These are phyloP conservation scores for Incumbomyces delicatus DNA, from an alignment of 2,329 filamentous ascomycete genomes.

Conservation along the genomic window DNA sequence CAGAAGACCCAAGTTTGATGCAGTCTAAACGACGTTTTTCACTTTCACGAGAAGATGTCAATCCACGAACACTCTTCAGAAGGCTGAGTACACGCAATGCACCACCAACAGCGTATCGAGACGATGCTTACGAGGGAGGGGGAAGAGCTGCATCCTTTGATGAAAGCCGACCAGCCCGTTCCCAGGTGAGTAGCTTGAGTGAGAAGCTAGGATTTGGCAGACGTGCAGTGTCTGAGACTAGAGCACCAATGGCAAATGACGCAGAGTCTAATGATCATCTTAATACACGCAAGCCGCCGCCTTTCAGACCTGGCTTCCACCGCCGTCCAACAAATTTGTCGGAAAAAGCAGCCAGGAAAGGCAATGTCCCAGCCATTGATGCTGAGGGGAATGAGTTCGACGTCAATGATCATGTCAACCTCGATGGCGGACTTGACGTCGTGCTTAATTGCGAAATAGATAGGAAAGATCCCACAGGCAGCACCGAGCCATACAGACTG, in stretches of 20 bases:
- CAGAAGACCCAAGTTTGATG: slow-evolving; percentile 14
- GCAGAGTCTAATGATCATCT: neutral
- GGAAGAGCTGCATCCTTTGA: slow-evolving; percentile 17
- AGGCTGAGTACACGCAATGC: slow-evolving; percentile 35
- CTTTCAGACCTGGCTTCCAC: slow-evolving; percentile 35
- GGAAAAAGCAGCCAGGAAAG: slow-evolving; percentile 49
- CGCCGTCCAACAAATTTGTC: slow-evolving; percentile 62
- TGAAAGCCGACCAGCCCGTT: slow-evolving; percentile 10
- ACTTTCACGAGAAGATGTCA: slow-evolving; percentile 46
- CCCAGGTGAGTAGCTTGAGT: neutral
- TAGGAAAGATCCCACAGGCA: slow-evolving; percentile 73
- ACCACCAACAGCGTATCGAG: slow-evolving; percentile 27
- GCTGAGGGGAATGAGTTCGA: slow-evolving; percentile 45
- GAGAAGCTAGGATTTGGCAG: neutral
- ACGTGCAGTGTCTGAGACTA: slow-evolving; percentile 4
- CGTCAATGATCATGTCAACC: slow-evolving; percentile 49
- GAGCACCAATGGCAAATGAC: neutral
- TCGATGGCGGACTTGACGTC: slow-evolving; percentile 77
- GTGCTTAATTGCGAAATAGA: slow-evolving; percentile 84
- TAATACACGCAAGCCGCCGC: slow-evolving; percentile 9
- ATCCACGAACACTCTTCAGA: slow-evolving; percentile 35
- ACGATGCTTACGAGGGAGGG: slow-evolving; percentile 23
- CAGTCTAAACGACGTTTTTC: slow-evolving; percentile 51
- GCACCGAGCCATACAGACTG: slow-evolving; percentile 77
- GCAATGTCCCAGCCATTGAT: slow-evolving; percentile 27